These are phyloP conservation scores for Eragrostis curvula DNA, from an alignment of 176 grass and related monocot genomes.

Conservation along the genomic window DNA sequence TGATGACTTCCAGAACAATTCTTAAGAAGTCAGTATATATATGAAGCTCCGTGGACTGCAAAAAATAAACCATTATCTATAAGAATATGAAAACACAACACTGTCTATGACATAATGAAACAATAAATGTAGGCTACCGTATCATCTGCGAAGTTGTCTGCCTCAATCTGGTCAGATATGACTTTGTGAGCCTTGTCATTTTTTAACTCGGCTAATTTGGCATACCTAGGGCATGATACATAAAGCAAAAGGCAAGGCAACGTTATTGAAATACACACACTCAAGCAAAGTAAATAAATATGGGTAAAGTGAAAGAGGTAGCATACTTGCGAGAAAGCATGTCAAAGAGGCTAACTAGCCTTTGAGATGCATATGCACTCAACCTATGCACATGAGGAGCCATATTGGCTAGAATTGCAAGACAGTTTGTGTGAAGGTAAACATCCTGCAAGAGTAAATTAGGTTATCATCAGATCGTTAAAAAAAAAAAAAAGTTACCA, in stretches of 20 bases:
- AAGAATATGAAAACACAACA: slow-evolving; percentile 31
- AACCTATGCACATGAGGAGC: slow-evolving; percentile 91
- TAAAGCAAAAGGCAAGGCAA: neutral
- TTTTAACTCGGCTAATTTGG: slow-evolving; percentile 96
- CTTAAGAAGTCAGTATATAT: slow-evolving; percentile 97
- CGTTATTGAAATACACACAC: slow-evolving; percentile 13
- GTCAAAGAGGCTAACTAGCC: slow-evolving; percentile 99
- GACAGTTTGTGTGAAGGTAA: slow-evolving; percentile 98
- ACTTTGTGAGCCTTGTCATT: slow-evolving; percentile 81
- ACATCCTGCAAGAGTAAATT: slow-evolving; percentile 75
- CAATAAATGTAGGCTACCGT: slow-evolving; percentile 61
- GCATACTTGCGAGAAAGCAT: slow-evolving; percentile 99
- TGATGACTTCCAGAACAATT: slow-evolving; percentile 98
- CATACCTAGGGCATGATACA: slow-evolving; percentile 68
- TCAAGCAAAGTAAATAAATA: slow-evolving; percentile 1
- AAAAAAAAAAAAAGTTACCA: slow-evolving; percentile 2
- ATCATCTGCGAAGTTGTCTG: slow-evolving; percentile 80
- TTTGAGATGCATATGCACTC: slow-evolving; percentile 98
- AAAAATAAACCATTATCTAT: slow-evolving; percentile 41
- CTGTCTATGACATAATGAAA: slow-evolving; percentile 5
- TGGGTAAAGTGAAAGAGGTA: slow-evolving; percentile 14
- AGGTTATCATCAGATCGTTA: slow-evolving; percentile 36
- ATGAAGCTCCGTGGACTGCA: slow-evolving; percentile 98
- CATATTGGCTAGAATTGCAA: slow-evolving; percentile 99
- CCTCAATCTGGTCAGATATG: slow-evolving; percentile 72